Evolutionary conservation across 768 basidiomycete genomes (phyloP).

Genomic region (Clitopilus hobsonii): DNA sequence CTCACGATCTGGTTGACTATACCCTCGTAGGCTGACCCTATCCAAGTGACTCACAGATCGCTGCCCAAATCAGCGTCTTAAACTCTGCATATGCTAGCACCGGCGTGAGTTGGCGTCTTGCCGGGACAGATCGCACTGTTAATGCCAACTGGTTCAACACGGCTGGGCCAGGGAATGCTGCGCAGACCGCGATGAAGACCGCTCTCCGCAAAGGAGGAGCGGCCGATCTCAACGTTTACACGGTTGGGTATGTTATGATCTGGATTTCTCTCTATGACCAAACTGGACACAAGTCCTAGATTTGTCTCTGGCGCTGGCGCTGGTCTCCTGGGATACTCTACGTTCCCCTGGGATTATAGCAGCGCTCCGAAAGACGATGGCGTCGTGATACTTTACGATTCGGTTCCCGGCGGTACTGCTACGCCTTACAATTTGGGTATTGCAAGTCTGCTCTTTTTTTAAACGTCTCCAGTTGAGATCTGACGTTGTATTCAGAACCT

Average conservation of each 20-base stretch:
- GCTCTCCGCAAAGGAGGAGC: constrained; percentile 35
- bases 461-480: no score
- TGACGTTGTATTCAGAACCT: constrained; percentile 35
- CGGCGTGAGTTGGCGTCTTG: constrained; percentile 35
- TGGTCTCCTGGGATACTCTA: constrained; percentile 47
- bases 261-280: constrained; percentile 17
- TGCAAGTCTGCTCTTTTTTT: background rate
- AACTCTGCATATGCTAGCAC: constrained; percentile 33
- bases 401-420: constrained; percentile 35
- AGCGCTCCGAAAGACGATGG: constrained; percentile 39
- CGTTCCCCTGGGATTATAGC: constrained; percentile 41
- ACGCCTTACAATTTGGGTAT: constrained; percentile 35
- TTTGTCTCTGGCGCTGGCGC: constrained; percentile 21
- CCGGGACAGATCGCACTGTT: constrained; percentile 36
- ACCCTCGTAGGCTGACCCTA: background rate
- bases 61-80: constrained; percentile 32
- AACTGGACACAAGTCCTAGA: constrained; percentile 11
- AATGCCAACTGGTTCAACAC: constrained; percentile 45
- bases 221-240: constrained; percentile 44
- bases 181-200: constrained; percentile 48
- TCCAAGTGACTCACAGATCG: constrained; percentile 27
- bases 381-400: constrained; percentile 29
- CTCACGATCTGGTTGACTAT: background rate
- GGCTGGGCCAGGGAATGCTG: constrained; percentile 26
- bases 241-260: constrained; percentile 34